These are phyloP conservation scores for Kurtzmaniella quercitrusa DNA, from an alignment of 1,139 yeast genomes.

Conservation along the genomic window DNA sequence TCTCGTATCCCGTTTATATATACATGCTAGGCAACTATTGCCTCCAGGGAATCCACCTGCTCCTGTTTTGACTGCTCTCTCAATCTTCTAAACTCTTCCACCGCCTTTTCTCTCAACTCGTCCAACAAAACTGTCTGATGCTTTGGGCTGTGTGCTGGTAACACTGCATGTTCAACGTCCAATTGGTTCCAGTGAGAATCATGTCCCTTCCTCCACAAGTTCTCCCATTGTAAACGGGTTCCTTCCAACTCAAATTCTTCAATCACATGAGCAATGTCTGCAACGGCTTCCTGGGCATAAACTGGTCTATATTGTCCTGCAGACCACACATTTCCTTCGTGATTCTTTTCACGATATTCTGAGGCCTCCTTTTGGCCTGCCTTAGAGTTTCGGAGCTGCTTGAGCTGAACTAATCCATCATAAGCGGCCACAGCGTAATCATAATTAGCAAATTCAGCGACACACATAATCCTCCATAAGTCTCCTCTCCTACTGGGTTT, in stretches of 20 bases:
- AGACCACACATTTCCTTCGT: conserved; percentile 79
- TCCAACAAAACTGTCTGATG: conserved; percentile 62
- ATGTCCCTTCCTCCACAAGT: conserved; percentile 81
- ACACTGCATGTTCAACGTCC: conserved; percentile 52
- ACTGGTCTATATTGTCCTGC: conserved; percentile 88
- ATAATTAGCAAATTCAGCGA: conserved; percentile 63
- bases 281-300: conserved; percentile 86
- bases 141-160: conserved; percentile 61
- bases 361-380: conserved; percentile 54
- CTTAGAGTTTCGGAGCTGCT: conserved; percentile 64
- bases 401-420: conserved; percentile 68
- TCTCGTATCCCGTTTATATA: not conserved
- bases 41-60: conserved; percentile 8
- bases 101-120: conserved; percentile 45
- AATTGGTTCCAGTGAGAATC: conserved; percentile 57
- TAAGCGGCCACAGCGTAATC: conserved; percentile 71
- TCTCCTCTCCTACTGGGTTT: conserved; percentile 78
- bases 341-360: conserved; percentile 65
- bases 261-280: conserved; percentile 72
- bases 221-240: conserved; percentile 72
- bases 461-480: conserved; percentile 89
- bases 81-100: conserved; percentile 28
- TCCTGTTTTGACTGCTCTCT: conserved; percentile 11
- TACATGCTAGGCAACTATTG: conserved; percentile 4
- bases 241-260: conserved; percentile 52